Conservation (phyloP, 1,139 yeast species). For the Suhomyces guaymorum region DNA sequence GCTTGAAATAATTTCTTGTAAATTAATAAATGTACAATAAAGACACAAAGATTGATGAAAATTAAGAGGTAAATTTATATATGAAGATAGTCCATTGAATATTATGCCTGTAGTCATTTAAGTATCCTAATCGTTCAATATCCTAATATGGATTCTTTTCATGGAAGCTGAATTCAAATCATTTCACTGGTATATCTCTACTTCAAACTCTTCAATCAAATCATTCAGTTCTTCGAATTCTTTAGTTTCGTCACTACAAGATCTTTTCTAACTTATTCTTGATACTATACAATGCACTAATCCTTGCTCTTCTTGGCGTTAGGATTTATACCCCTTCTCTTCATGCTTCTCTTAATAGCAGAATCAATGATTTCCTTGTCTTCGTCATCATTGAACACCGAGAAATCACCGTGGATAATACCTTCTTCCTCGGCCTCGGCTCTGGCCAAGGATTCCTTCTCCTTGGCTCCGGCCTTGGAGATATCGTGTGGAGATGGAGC, state of each 20-base stretch:
- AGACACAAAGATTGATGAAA: too few species aligned
- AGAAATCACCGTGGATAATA: constrained; percentile 82
- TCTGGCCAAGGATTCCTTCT: constrained; percentile 78
- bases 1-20: constrained; percentile 23
- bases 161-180: too few species aligned
- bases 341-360: constrained; percentile 69
- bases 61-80: too few species aligned
- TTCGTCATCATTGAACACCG: constrained; percentile 73
- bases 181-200: neutral
- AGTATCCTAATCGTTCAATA: too few species aligned
- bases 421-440: constrained; percentile 80
- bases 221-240: too few species aligned
- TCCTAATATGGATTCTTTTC: too few species aligned
- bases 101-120: too few species aligned
- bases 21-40: constrained; percentile 14
- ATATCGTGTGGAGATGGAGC: constrained; percentile 83
- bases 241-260: too few species aligned
- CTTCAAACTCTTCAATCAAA: neutral
- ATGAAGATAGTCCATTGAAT: too few species aligned
- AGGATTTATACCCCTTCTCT: constrained; percentile 83
- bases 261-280: too few species aligned
- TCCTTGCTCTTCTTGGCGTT: constrained; percentile 23
- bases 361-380: constrained; percentile 76
- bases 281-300: constrained; percentile 2
- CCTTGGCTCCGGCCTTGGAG: constrained; percentile 86